These are phyloP conservation scores for Alternaria infectoria DNA, from an alignment of 2,329 filamentous ascomycete genomes.

Conservation along the genomic window DNA sequence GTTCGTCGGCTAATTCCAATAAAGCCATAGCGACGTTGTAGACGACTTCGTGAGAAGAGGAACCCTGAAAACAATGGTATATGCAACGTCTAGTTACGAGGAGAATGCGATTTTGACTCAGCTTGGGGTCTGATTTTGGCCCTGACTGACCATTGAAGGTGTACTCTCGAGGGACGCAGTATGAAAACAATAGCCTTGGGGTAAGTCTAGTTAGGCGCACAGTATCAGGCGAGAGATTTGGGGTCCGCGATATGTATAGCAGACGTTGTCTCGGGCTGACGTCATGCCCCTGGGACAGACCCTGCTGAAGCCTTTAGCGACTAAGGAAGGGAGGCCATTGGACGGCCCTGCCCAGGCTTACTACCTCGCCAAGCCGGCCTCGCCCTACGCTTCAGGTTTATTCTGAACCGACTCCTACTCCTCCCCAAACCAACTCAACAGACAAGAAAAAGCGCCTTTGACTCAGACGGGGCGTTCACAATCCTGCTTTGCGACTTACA, in stretches of 20 bases:
- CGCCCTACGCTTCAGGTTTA: not conserved
- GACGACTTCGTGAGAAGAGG: not conserved
- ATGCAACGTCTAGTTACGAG: not conserved
- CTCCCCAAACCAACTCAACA: not conserved
- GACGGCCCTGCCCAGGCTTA: not conserved
- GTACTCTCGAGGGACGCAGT: not conserved
- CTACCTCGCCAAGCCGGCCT: not conserved
- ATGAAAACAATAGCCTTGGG: not conserved
- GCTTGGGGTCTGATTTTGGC: not conserved
- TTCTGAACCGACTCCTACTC: not conserved
- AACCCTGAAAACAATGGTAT: not conserved
- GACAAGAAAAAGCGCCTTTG: not conserved
- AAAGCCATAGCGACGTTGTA: not conserved
- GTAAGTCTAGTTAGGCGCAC: not conserved
- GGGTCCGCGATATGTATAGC: not conserved
- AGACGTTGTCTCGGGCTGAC: not conserved
- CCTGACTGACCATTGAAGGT: not conserved
- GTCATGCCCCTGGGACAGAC: not conserved
- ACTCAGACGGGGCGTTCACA: not conserved
- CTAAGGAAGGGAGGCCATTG: not conserved
- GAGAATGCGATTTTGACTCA: not conserved
- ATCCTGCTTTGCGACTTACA: not conserved
- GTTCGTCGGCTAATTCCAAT: not conserved
- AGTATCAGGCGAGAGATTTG: not conserved
- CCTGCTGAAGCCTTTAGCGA: not conserved